Conservation (phyloP, 2,329 filamentous ascomycete species). For the Fusarium pseudonygamai region DNA sequence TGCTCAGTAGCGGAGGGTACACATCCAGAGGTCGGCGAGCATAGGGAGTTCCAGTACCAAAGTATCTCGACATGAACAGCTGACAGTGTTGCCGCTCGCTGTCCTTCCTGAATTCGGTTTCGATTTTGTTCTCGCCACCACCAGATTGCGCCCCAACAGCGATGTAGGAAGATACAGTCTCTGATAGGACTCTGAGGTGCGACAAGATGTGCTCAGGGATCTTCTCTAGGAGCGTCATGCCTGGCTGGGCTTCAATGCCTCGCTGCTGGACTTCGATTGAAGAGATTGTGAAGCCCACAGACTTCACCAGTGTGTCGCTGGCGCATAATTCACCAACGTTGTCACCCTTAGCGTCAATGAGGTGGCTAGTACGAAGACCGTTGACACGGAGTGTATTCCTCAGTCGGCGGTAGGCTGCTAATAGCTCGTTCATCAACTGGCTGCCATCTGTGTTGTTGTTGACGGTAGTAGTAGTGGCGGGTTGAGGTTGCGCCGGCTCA, state of each 20-base stretch:
- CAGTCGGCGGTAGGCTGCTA: conserved; percentile 68
- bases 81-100: conserved; percentile 79
- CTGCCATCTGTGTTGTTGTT: conserved; percentile 23
- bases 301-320: conserved; percentile 69
- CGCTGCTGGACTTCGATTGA: conserved; percentile 92
- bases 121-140: conserved; percentile 67
- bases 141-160: conserved; percentile 76
- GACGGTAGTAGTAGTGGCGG: not conserved
- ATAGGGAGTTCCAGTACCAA: conserved; percentile 54
- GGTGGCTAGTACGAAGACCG: conserved; percentile 55
- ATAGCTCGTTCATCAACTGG: conserved; percentile 62
- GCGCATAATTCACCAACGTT: conserved; percentile 57
- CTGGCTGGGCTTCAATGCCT: conserved; percentile 77
- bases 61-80: conserved; percentile 73
- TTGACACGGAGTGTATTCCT: conserved; percentile 68
- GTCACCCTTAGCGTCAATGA: conserved; percentile 43
- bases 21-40: conserved; percentile 55
- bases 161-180: conserved; percentile 87
- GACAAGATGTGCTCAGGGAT: conserved; percentile 86
- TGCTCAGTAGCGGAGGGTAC: conserved; percentile 68
- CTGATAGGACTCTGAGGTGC: conserved; percentile 86
- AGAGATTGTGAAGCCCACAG: conserved; percentile 86
- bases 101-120: conserved; percentile 72
- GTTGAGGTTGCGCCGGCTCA: conserved; percentile 33
- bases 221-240: conserved; percentile 81